phyloP scores from a whole-genome alignment of 164 flowering plant species.

The Umbilicus rupestris region DNA sequence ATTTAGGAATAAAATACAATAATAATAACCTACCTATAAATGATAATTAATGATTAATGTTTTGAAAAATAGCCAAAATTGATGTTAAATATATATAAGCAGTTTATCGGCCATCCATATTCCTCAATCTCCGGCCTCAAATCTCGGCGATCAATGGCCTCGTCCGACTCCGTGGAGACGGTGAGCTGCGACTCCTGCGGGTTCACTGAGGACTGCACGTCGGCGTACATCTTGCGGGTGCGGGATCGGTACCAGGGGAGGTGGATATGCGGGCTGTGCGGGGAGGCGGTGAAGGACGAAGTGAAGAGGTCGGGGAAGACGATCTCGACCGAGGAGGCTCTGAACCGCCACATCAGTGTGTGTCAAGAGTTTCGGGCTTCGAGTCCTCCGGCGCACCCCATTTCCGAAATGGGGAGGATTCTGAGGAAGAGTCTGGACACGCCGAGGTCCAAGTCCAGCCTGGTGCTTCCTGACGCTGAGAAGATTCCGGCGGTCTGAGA shows the following conservation, averaged over 20 bases:
- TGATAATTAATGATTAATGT: too few species aligned
- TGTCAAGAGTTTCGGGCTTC: slow-evolving; percentile 23
- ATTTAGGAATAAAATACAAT: too few species aligned
- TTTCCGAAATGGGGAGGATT: slow-evolving; percentile 22
- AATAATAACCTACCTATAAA: too few species aligned
- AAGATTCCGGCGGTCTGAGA: slow-evolving; percentile 20
- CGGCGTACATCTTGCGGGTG: slow-evolving; percentile 23
- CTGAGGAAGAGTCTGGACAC: slow-evolving; percentile 30
- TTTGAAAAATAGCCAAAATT: too few species aligned
- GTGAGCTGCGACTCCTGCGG: slow-evolving; percentile 35
- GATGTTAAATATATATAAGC: too few species aligned
- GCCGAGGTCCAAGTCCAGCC: slow-evolving; percentile 24
- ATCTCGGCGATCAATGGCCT: not conserved
- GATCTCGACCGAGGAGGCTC: slow-evolving; percentile 31
- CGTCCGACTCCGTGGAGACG: slow-evolving; percentile 13
- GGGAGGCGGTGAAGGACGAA: slow-evolving; percentile 36
- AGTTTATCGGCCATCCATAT: too few species aligned
- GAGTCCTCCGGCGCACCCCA: slow-evolving; percentile 21
- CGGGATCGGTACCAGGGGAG: slow-evolving; percentile 26
- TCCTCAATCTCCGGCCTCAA: not conserved
- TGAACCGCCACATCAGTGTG: slow-evolving; percentile 28
- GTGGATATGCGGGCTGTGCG: slow-evolving; percentile 44
- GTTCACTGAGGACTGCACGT: slow-evolving; percentile 42
- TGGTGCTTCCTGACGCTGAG: not conserved
- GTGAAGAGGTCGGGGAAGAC: slow-evolving; percentile 17